Conservation (phyloP, 2,329 filamentous ascomycete genomes). For the Daldinia sp. region DNA sequence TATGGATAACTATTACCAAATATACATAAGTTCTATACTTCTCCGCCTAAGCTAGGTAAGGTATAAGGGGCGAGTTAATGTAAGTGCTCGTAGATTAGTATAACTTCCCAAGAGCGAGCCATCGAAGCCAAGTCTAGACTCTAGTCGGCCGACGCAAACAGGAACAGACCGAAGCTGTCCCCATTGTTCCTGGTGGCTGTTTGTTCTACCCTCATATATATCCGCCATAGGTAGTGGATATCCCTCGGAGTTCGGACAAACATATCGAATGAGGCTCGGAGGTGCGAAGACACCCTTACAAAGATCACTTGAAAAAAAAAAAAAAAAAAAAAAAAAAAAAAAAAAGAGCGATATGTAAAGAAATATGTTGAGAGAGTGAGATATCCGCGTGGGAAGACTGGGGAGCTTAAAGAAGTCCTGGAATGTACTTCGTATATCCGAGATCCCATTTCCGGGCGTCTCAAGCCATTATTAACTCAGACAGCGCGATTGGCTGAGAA, state of each 20-base stretch:
- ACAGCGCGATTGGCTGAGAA: neutral
- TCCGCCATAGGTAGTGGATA: constrained; percentile 2
- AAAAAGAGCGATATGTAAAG: neutral
- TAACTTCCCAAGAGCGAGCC: constrained; percentile 4
- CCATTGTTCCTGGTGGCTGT: constrained; percentile 11
- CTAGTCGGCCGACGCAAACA: constrained; percentile 29
- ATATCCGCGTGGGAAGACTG: neutral
- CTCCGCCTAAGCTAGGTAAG: constrained; percentile 3
- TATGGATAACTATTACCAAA: neutral
- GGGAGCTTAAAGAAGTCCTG: neutral
- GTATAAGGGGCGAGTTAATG: constrained; percentile 7
- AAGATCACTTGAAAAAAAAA: neutral
- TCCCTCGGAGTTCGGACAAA: constrained; percentile 38
- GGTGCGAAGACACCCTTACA: constrained; percentile 20
- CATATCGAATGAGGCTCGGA: constrained; percentile 19
- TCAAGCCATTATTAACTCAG: constrained; percentile 5
- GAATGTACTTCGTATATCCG: constrained; percentile 16
- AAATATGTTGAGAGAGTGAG: neutral
- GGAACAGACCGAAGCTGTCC: neutral
- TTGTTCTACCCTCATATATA: neutral
- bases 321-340: no score
- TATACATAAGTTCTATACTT: neutral
- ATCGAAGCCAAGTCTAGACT: constrained; percentile 1
- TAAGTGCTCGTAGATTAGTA: neutral
- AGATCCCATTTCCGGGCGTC: neutral